These are phyloP conservation scores for Hanseniaspora clermontiae DNA, from an alignment of 805 yeast genomes.

Conservation along the genomic window DNA sequence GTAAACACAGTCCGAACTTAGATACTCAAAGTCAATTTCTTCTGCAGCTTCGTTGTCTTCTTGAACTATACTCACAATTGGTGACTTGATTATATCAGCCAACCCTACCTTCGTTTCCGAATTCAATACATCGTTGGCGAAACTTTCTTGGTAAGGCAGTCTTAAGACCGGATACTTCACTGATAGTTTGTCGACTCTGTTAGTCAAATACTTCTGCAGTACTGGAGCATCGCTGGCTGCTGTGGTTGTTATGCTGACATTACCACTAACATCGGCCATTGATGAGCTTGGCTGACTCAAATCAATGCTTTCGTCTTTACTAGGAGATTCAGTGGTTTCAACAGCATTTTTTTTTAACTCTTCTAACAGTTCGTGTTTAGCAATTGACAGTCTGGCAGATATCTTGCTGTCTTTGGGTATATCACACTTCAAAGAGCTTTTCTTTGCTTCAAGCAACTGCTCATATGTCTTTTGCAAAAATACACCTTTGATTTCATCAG, in stretches of 20 bases:
- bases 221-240: background rate
- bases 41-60: background rate
- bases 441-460: slow-evolving; percentile 11
- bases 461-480: slow-evolving; percentile 13
- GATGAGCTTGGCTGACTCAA: background rate
- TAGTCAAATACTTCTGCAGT: background rate
- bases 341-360: background rate
- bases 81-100: background rate
- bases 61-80: background rate
- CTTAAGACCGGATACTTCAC: background rate
- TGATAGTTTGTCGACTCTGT: background rate
- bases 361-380: slow-evolving; percentile 1
- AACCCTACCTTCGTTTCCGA: background rate
- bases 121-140: background rate
- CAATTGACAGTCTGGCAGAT: background rate
- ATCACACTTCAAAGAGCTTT: background rate
- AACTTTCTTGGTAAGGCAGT: background rate
- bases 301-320: background rate
- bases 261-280: background rate
- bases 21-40: background rate
- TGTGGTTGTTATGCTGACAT: background rate
- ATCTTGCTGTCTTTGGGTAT: background rate
- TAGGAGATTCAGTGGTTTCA: background rate
- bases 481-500: slow-evolving; percentile 7
- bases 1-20: slow-evolving; percentile 6